phyloP scores from a whole-genome alignment of 1,139 yeast species.

The Hansenula anomala region DNA sequence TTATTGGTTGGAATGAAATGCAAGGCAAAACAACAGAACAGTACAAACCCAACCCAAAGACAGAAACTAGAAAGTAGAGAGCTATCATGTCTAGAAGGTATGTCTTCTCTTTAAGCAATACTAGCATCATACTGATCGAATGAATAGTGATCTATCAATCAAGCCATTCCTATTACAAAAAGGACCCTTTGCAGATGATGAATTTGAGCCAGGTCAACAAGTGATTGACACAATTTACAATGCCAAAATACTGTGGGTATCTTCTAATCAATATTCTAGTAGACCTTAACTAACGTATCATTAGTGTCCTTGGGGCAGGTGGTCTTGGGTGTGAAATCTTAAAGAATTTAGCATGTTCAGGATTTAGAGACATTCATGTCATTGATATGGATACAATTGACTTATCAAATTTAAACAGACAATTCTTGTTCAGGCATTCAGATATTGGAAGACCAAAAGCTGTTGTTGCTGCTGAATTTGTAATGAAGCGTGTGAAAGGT shows the following conservation, averaged over 20 bases:
- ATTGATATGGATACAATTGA: slow-evolving; percentile 97
- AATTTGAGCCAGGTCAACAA: slow-evolving; percentile 28
- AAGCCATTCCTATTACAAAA: slow-evolving; percentile 24
- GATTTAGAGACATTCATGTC: slow-evolving; percentile 70
- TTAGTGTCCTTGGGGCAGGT: slow-evolving; percentile 78
- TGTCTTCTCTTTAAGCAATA: too few relatives aligned
- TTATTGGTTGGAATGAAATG: too few relatives aligned
- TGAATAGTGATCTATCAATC: slow-evolving; percentile 17
- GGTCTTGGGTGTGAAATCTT: slow-evolving; percentile 94
- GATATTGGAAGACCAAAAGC: slow-evolving; percentile 87
- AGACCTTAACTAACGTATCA: too few relatives aligned
- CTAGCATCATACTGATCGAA: too few relatives aligned
- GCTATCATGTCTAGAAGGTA: slow-evolving; percentile 9
- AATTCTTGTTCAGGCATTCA: slow-evolving; percentile 66
- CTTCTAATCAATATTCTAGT: slow-evolving; percentile 4
- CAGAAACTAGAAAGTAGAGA: too few relatives aligned
- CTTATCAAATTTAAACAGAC: slow-evolving; percentile 83
- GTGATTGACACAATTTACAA: slow-evolving; percentile 23
- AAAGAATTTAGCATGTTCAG: slow-evolving; percentile 75
- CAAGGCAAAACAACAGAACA: too few relatives aligned
- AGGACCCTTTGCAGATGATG: slow-evolving; percentile 34
- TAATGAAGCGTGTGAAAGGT: slow-evolving; percentile 41
- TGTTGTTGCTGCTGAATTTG: slow-evolving; percentile 64
- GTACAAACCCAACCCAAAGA: too few relatives aligned
- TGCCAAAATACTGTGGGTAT: slow-evolving; percentile 29